These are phyloP conservation scores for Citrus hindsii DNA, from an alignment of 345 rosid species.

Conservation along the genomic window DNA sequence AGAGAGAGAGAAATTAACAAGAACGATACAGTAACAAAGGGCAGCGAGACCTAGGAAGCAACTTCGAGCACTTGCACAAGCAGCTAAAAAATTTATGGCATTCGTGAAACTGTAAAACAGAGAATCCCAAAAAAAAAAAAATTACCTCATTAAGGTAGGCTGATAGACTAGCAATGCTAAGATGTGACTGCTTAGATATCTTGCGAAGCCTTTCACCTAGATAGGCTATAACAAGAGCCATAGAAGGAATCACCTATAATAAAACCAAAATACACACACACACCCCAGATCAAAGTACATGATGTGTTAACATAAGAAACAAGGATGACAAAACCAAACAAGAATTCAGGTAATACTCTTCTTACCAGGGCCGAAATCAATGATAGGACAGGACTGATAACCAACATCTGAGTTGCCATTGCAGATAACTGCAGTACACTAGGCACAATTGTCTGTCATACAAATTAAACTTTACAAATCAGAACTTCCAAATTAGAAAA, in stretches of 20 bases:
- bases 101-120: neutral
- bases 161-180: constrained; percentile 70
- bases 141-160: constrained; percentile 83
- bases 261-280: neutral
- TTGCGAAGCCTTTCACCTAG: constrained; percentile 74
- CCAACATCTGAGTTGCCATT: constrained; percentile 79
- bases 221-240: constrained; percentile 61
- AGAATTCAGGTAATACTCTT: constrained; percentile 1
- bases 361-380: constrained; percentile 76
- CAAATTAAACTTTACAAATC: neutral
- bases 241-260: constrained; percentile 66
- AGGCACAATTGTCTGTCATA: constrained; percentile 74
- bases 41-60: neutral
- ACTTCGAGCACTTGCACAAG: constrained; percentile 1
- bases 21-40: neutral
- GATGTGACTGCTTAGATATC: constrained; percentile 71
- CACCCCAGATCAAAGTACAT: neutral
- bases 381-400: constrained; percentile 72
- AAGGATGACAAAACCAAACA: neutral
- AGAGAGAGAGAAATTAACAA: neutral
- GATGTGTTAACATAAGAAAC: neutral
- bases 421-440: constrained; percentile 70
- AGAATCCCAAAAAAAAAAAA: neutral
- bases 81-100: neutral
- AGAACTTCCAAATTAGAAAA: neutral